Evolutionary conservation across 23 red algal species (phyloP).

Genomic region (Gracilaria caudata): DNA sequence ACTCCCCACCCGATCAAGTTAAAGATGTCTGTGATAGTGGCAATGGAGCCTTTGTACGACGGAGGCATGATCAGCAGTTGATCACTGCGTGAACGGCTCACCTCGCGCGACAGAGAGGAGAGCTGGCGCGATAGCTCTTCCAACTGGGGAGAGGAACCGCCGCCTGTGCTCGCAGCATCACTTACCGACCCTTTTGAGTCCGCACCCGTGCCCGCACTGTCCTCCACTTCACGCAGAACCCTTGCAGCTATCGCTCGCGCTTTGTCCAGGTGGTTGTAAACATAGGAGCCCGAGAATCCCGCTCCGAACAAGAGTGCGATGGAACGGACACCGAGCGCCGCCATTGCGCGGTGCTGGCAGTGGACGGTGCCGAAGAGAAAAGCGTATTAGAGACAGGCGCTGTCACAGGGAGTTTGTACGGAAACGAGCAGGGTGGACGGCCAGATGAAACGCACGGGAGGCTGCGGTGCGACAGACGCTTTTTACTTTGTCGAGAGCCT

Average conservation of each 20-base stretch:
- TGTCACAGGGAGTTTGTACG: background rate
- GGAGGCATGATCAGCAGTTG: conserved; percentile 39
- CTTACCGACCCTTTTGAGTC: background rate
- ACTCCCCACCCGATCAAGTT: conserved; percentile 69
- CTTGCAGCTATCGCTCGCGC: conserved; percentile 35
- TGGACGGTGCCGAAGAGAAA: too few relatives aligned
- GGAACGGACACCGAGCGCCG: conserved; percentile 47
- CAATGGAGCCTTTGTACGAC: conserved; percentile 28
- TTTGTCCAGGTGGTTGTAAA: conserved; percentile 58
- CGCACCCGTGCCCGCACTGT: background rate
- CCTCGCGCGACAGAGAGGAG: conserved; percentile 34
- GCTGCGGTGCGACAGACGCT: background rate
- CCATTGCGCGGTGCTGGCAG: conserved; percentile 8
- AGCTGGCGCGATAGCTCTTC: conserved; percentile 37
- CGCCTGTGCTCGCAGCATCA: background rate
- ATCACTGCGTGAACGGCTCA: conserved; percentile 43
- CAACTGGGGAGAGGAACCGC: background rate
- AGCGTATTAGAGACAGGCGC: background rate
- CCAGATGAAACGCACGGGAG: background rate
- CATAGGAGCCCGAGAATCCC: conserved; percentile 46
- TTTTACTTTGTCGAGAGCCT: too few relatives aligned
- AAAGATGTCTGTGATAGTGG: conserved; percentile 51
- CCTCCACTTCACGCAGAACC: conserved; percentile 34
- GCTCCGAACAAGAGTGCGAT: conserved; percentile 51
- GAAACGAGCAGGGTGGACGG: background rate